Evolutionary conservation across 129 eudicot genomes (phyloP).

Genomic region (Arctium minus): DNA sequence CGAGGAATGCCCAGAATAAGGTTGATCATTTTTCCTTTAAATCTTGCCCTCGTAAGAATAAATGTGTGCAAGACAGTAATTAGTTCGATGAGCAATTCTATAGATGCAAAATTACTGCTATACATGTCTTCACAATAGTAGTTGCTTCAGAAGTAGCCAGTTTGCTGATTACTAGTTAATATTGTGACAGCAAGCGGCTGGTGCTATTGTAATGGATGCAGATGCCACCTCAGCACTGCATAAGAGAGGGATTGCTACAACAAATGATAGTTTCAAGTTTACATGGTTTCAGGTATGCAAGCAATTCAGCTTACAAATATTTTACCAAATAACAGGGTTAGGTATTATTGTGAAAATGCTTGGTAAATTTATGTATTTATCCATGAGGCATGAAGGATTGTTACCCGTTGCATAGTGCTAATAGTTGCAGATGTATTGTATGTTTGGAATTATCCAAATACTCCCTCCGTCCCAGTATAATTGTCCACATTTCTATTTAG

Average conservation of each 20-base stretch:
- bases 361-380: background rate
- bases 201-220: slow-evolving; percentile 78
- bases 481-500: too few species aligned
- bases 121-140: background rate
- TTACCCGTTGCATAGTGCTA: too few species aligned
- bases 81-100: background rate
- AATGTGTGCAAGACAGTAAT: background rate
- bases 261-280: slow-evolving; percentile 71
- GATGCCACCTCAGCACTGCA: slow-evolving; percentile 88
- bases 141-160: too few species aligned
- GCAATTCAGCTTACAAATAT: background rate
- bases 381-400: too few species aligned
- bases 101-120: background rate
- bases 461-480: too few species aligned
- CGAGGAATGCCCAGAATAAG: slow-evolving; percentile 91
- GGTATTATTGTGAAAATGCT: background rate
- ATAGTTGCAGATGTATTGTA: too few species aligned
- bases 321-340: too few species aligned
- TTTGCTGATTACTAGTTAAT: background rate
- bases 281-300: slow-evolving; percentile 76
- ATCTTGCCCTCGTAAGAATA: background rate
- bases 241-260: slow-evolving; percentile 63
- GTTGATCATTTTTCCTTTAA: slow-evolving; percentile 23
- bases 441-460: too few species aligned
- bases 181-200: slow-evolving; percentile 69